Conservation (phyloP, 345 rosid genomes). For the Populus simonii region DNA sequence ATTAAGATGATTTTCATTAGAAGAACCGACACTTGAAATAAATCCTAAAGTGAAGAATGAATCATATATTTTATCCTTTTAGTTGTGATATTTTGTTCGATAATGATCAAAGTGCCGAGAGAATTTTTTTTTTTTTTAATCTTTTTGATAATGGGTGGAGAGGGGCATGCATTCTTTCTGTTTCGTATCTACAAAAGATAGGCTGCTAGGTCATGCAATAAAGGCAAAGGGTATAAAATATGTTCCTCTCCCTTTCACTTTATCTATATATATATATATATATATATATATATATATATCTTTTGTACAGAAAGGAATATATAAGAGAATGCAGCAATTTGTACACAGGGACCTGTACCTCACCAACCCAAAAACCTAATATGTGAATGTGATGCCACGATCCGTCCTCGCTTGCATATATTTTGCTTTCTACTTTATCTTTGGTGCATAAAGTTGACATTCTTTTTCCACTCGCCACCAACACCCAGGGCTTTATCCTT, state of each 20-base stretch:
- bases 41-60: too few species aligned
- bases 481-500: neutral
- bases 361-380: slow-evolving; percentile 4
- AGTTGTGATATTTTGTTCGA: neutral
- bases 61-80: neutral
- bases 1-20: too few species aligned
- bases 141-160: slow-evolving; percentile 21
- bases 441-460: slow-evolving; percentile 26
- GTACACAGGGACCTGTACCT: slow-evolving; percentile 12
- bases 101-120: neutral
- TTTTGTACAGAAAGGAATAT: neutral
- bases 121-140: neutral
- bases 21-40: too few species aligned
- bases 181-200: slow-evolving; percentile 21
- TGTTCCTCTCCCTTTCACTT: slow-evolving; percentile 12
- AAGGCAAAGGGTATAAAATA: slow-evolving; percentile 16
- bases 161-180: slow-evolving; percentile 18
- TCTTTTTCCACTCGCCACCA: slow-evolving; percentile 17
- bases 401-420: slow-evolving; percentile 31
- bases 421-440: slow-evolving; percentile 14
- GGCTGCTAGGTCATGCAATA: neutral
- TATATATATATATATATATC: too few species aligned
- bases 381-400: slow-evolving; percentile 39
- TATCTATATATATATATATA: too few species aligned
- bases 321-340: slow-evolving; percentile 6